Percentiles rank a stretch among this genome's conserved stretches.
These are phyloP conservation scores for Ophiocordyceps robertsii DNA, from an alignment of 2,329 filamentous ascomycete species.

Conservation along the genomic window DNA sequence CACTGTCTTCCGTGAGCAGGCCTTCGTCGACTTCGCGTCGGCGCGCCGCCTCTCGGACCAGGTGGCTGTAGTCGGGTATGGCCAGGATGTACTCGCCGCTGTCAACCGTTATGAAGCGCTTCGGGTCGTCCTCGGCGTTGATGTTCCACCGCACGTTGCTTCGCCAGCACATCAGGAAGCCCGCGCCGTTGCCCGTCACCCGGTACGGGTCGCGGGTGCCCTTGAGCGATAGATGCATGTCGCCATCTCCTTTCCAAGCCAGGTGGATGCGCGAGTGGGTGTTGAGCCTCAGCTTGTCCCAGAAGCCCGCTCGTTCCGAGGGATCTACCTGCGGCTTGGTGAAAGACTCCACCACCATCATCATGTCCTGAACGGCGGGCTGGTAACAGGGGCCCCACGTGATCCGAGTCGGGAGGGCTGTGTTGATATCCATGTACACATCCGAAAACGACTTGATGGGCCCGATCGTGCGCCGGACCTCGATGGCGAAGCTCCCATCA, in stretches of 20 bases:
- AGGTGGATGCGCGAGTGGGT: conserved; percentile 87
- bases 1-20: conserved; percentile 50
- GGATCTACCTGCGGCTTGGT: conserved; percentile 91
- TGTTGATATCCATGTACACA: conserved; percentile 85
- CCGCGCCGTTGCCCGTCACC: conserved; percentile 82
- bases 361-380: conserved; percentile 97
- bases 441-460: conserved; percentile 96
- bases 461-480: conserved; percentile 81
- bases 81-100: conserved; percentile 93
- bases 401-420: conserved; percentile 77
- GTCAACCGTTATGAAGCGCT: conserved; percentile 88
- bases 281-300: conserved; percentile 92
- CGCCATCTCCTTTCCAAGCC: conserved; percentile 88
- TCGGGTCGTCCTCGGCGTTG: conserved; percentile 73
- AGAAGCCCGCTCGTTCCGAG: conserved; percentile 90
- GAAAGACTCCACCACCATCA: conserved; percentile 97
- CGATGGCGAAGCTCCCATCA: conserved; percentile 61
- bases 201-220: conserved; percentile 85
- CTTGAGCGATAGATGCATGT: conserved; percentile 88
- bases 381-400: conserved; percentile 98
- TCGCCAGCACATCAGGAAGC: conserved; percentile 97
- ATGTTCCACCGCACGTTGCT: conserved; percentile 85
- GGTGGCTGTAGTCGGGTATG: conserved; percentile 82
- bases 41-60: conserved; percentile 55
- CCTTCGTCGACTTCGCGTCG: conserved; percentile 11